phyloP scores from a whole-genome alignment of 108 stramenopile species.

The Fragilaria radians region DNA sequence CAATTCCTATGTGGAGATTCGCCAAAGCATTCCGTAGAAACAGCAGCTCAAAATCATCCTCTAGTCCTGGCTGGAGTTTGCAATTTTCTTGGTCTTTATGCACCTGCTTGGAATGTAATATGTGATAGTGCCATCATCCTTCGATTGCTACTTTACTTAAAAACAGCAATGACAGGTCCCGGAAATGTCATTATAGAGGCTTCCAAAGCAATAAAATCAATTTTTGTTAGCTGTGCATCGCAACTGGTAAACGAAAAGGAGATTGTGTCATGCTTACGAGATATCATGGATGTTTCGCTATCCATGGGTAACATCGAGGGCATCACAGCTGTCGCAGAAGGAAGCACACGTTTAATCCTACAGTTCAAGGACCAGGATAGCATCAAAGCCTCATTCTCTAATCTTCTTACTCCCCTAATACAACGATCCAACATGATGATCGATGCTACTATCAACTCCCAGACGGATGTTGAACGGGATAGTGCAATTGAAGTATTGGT shows the following conservation, averaged over 20 bases:
- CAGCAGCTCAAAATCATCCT: slow-evolving; percentile 9
- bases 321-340: slow-evolving; percentile 44
- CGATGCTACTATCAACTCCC: slow-evolving; percentile 16
- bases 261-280: slow-evolving; percentile 7
- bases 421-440: slow-evolving; percentile 9
- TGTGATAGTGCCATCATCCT: slow-evolving; percentile 33
- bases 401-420: slow-evolving; percentile 21
- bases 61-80: slow-evolving; percentile 27
- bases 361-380: slow-evolving; percentile 22
- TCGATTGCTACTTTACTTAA: slow-evolving; percentile 28
- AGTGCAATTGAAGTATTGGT: slow-evolving; percentile 25
- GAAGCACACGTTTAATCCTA: slow-evolving; percentile 28
- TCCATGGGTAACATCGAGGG: slow-evolving; percentile 30
- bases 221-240: slow-evolving; percentile 12
- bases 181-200: slow-evolving; percentile 7
- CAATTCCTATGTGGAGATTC: slow-evolving; percentile 12
- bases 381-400: slow-evolving; percentile 15
- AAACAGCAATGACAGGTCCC: slow-evolving; percentile 7
- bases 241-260: not conserved
- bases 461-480: slow-evolving; percentile 9
- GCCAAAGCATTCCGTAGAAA: not conserved
- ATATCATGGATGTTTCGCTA: slow-evolving; percentile 35
- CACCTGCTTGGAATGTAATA: slow-evolving; percentile 29
- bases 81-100: slow-evolving; percentile 38
- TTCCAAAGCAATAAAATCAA: slow-evolving; percentile 15